Conservation (phyloP, 306 rosid species). For the Pachyrhizus erosus region DNA sequence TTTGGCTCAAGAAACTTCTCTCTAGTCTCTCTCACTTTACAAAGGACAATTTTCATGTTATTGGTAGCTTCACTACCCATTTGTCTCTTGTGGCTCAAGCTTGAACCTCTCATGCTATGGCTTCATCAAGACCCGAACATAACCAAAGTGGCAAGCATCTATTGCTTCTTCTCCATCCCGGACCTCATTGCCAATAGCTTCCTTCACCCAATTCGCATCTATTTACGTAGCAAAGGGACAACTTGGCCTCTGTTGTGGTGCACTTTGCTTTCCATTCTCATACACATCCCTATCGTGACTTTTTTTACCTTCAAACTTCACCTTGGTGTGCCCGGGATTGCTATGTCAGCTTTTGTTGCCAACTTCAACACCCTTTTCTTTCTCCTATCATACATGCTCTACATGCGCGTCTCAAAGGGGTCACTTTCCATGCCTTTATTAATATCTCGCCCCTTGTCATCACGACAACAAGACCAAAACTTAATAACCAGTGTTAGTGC, state of each 20-base stretch:
- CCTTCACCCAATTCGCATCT: slow-evolving; percentile 78
- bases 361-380: slow-evolving; percentile 71
- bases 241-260: slow-evolving; percentile 86
- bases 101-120: slow-evolving; percentile 70
- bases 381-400: slow-evolving; percentile 61
- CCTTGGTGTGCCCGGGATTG: slow-evolving; percentile 75
- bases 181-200: slow-evolving; percentile 76
- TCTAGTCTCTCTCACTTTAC: slow-evolving; percentile 58
- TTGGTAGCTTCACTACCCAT: slow-evolving; percentile 72
- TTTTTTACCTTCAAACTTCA: slow-evolving; percentile 70
- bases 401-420: slow-evolving; percentile 28
- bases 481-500: background rate
- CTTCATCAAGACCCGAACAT: slow-evolving; percentile 71
- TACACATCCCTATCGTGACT: slow-evolving; percentile 67
- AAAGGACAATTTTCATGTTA: slow-evolving; percentile 61
- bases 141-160: slow-evolving; percentile 63
- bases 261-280: slow-evolving; percentile 56
- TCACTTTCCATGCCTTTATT: slow-evolving; percentile 40
- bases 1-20: slow-evolving; percentile 70
- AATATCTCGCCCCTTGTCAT: slow-evolving; percentile 6
- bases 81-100: slow-evolving; percentile 67
- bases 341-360: slow-evolving; percentile 67
- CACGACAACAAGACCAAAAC: slow-evolving; percentile 20
- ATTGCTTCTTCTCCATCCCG: slow-evolving; percentile 75
- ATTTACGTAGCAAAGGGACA: slow-evolving; percentile 67